These are phyloP conservation scores for Botrytis tulipae DNA, from an alignment of 2,329 filamentous ascomycete species.

Conservation along the genomic window DNA sequence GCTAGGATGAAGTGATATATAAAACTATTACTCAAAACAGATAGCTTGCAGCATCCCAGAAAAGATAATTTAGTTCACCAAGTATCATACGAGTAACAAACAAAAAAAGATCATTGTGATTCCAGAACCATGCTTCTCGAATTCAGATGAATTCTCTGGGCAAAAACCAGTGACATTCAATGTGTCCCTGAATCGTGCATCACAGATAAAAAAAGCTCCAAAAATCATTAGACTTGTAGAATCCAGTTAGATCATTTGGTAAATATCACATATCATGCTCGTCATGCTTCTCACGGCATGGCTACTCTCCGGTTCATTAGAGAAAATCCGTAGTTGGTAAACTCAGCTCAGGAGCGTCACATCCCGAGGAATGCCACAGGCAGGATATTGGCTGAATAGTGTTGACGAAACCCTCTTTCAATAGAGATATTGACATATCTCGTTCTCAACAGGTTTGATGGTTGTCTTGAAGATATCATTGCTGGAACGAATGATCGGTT, in stretches of 20 bases:
- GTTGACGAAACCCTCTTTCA: not conserved
- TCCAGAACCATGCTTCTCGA: not conserved
- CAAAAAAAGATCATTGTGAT: not conserved
- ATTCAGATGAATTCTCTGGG: not conserved
- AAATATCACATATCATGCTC: not conserved
- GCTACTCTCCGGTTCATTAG: not conserved
- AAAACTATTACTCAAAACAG: not conserved
- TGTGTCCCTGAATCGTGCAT: not conserved
- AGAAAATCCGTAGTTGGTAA: not conserved
- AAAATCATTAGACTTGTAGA: not conserved
- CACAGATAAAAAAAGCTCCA: not conserved
- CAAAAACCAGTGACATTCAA: not conserved
- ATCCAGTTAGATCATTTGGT: not conserved
- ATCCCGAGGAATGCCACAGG: not conserved
- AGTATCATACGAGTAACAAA: not conserved
- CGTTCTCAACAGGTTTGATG: not conserved
- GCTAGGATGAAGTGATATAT: not conserved
- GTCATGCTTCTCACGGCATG: not conserved
- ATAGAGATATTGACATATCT: not conserved
- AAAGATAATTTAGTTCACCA: too few relatives aligned
- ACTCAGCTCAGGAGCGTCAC: not conserved
- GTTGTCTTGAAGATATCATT: not conserved
- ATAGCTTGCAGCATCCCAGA: not conserved
- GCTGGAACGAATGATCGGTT: not conserved
- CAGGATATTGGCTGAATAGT: not conserved